Conservation (phyloP, 305 asterid species). For the Fraxinus angustifolia region DNA sequence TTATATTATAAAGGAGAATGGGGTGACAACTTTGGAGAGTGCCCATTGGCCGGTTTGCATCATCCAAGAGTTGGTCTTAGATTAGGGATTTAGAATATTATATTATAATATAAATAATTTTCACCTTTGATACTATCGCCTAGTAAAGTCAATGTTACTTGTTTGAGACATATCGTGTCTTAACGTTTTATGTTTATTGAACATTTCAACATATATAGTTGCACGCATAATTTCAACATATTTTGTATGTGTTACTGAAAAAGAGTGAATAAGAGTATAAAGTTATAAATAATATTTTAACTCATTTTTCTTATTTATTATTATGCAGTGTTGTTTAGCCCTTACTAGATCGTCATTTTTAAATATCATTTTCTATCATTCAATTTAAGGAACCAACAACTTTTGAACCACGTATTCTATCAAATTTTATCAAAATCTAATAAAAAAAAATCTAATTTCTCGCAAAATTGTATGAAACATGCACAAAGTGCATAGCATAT, state of each 20-base stretch:
- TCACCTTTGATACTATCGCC: background rate
- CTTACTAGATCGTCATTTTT: background rate
- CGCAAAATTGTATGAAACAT: background rate
- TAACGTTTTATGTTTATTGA: background rate
- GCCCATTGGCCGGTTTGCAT: conserved; percentile 1
- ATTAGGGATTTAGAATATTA: background rate
- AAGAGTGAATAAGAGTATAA: background rate
- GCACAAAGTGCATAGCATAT: background rate
- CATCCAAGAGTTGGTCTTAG: background rate
- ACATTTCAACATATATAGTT: background rate
- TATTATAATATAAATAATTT: background rate
- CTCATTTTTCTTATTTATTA: background rate
- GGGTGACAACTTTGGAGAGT: background rate
- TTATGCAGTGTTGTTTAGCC: background rate
- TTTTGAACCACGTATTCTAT: no score
- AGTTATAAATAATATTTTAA: background rate
- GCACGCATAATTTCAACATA: background rate
- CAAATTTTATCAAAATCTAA: background rate
- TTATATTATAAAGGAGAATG: no score
- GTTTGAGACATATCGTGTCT: background rate
- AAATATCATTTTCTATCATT: no score
- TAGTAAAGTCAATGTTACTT: background rate
- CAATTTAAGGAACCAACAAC: no score
- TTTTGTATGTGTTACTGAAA: background rate
- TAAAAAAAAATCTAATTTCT: no score